Conservation (phyloP, 441 rosid genomes). For the Flueggea neowawraea region DNA sequence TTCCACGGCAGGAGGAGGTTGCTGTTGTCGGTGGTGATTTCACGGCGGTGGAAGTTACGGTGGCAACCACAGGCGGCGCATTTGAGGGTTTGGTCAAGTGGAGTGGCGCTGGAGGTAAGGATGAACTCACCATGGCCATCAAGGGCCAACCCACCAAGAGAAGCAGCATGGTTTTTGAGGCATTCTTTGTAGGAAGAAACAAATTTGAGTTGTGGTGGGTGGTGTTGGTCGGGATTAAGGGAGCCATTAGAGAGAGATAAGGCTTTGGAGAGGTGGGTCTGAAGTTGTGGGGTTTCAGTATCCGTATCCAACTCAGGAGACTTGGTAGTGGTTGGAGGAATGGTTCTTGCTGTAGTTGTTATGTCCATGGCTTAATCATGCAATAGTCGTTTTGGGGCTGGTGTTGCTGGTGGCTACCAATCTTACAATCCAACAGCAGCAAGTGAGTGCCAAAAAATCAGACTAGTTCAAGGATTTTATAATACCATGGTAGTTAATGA, state of each 20-base stretch:
- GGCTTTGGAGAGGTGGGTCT: constrained; percentile 26
- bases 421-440: background rate
- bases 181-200: constrained; percentile 58
- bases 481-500: too few species aligned
- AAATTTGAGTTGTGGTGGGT: constrained; percentile 9
- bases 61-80: constrained; percentile 84
- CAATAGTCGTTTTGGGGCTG: background rate
- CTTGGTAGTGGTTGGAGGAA: constrained; percentile 6
- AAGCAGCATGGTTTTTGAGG: constrained; percentile 82
- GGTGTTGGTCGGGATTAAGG: constrained; percentile 8
- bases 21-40: constrained; percentile 16
- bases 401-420: background rate
- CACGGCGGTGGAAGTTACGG: constrained; percentile 72
- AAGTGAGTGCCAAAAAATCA: too few species aligned
- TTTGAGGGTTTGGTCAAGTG: constrained; percentile 41
- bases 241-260: constrained; percentile 22
- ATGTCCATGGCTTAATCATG: constrained; percentile 1
- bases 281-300: constrained; percentile 33
- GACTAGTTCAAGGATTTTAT: too few species aligned
- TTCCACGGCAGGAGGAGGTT: constrained; percentile 5
- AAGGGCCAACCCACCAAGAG: constrained; percentile 52
- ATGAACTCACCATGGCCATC: constrained; percentile 81
- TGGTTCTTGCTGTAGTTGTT: background rate
- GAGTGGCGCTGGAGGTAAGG: constrained; percentile 27
- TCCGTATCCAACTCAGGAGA: constrained; percentile 20